Evolutionary conservation across 805 yeast genomes (phyloP).

Genomic region (Ascoidea tarda): DNA sequence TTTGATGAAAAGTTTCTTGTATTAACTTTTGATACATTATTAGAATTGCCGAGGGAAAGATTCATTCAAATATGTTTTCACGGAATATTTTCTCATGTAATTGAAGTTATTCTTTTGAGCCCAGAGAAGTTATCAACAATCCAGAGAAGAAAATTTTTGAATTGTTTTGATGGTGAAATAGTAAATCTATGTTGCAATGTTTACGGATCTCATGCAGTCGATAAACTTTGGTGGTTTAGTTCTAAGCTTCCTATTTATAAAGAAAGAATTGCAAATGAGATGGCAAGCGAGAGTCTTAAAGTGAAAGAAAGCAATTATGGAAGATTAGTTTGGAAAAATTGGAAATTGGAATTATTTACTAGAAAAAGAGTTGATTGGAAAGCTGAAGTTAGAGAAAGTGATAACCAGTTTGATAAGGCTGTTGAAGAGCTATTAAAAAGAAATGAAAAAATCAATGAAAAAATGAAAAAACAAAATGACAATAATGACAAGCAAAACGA

Average conservation of each 20-base stretch:
- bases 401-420: constrained; percentile 7
- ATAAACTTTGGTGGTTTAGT: constrained; percentile 71
- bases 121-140: constrained; percentile 33
- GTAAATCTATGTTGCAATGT: constrained; percentile 64
- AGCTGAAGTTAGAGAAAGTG: constrained; percentile 38
- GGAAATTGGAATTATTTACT: constrained; percentile 71
- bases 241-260: constrained; percentile 67
- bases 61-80: constrained; percentile 68
- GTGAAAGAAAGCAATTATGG: constrained; percentile 85
- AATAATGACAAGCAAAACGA: no score
- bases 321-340: constrained; percentile 85
- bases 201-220: constrained; percentile 85
- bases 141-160: constrained; percentile 54
- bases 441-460: neutral
- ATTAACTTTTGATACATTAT: constrained; percentile 43
- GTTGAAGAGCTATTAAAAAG: neutral
- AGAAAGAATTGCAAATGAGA: constrained; percentile 67
- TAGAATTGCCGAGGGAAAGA: constrained; percentile 44
- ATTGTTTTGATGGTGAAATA: constrained; percentile 42
- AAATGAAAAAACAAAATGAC: no score
- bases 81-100: constrained; percentile 83
- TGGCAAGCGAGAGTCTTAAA: constrained; percentile 41
- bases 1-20: constrained; percentile 49
- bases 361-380: constrained; percentile 82
- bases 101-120: constrained; percentile 47